These are phyloP conservation scores for Mycena alexandri DNA, from an alignment of 768 basidiomycete genomes.

Conservation along the genomic window DNA sequence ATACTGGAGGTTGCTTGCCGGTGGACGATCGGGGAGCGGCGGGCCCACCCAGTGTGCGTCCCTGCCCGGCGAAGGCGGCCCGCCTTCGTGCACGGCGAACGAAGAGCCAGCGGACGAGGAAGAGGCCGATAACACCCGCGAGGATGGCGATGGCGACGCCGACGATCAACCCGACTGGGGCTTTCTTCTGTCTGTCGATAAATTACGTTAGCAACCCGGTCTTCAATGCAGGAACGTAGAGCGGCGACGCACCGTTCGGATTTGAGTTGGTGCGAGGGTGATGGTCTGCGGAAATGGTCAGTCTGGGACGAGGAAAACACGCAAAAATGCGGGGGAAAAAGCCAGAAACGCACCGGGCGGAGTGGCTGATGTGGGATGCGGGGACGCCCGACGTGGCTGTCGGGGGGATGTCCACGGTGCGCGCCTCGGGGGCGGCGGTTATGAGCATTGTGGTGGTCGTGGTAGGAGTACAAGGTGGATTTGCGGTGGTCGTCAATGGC, in stretches of 20 bases:
- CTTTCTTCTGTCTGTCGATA: conserved; percentile 14
- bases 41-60: neutral
- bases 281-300: neutral
- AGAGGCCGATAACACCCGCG: neutral
- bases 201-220: neutral
- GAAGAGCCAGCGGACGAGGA: neutral
- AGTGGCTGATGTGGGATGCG: conserved; percentile 10
- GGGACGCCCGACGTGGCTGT: conserved; percentile 11
- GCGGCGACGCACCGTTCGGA: conserved; percentile 17
- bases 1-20: too few species aligned
- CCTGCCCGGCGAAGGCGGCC: neutral
- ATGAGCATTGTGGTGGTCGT: too few species aligned
- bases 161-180: conserved; percentile 30
- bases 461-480: too few species aligned
- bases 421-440: conserved; percentile 4
- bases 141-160: conserved; percentile 31
- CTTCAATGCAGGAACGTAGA: too few species aligned
- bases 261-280: conserved; percentile 1
- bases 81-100: neutral
- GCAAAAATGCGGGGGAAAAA: too few species aligned
- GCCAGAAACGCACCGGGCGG: neutral
- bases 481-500: too few species aligned
- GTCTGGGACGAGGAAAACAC: neutral
- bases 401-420: conserved; percentile 9
- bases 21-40: neutral